phyloP scores from a whole-genome alignment of 345 rosid species.

The Acer saccharum region DNA sequence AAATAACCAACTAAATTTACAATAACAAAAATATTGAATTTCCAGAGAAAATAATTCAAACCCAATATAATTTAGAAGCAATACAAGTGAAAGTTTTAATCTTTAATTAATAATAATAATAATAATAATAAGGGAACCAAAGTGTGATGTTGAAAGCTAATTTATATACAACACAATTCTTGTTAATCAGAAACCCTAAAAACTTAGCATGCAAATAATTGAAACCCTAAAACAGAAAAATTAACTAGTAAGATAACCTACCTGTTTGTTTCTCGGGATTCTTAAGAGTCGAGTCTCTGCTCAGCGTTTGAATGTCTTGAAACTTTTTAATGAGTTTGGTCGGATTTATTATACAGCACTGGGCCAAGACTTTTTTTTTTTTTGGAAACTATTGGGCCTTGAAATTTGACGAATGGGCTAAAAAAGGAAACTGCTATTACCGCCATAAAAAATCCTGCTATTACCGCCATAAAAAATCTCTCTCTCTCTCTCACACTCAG shows the following conservation, averaged over 20 bases:
- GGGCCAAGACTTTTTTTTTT: too few species aligned
- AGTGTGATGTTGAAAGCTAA: neutral
- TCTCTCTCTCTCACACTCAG: too few species aligned
- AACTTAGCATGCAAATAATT: neutral
- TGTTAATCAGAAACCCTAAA: neutral
- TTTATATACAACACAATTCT: neutral
- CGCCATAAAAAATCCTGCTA: too few species aligned
- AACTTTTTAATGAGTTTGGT: too few species aligned
- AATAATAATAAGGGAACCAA: neutral
- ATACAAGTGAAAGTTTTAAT: neutral
- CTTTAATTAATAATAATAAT: neutral
- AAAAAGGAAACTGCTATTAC: too few species aligned
- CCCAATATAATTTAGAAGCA: neutral
- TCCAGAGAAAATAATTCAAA: neutral
- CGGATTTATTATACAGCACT: too few species aligned
- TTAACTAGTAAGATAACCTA: neutral
- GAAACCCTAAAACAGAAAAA: neutral
- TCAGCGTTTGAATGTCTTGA: neutral
- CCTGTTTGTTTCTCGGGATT: slow-evolving; percentile 7
- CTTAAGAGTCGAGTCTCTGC: neutral
- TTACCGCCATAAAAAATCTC: too few species aligned
- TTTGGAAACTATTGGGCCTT: too few species aligned
- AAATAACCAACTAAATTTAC: neutral
- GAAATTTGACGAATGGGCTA: too few species aligned
- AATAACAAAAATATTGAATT: neutral